Percentiles rank a stretch among this genome's conserved stretches.
These are phyloP conservation scores for Adiantum capillusveneris DNA, from an alignment of 75 land plant genomes.

Conservation along the genomic window DNA sequence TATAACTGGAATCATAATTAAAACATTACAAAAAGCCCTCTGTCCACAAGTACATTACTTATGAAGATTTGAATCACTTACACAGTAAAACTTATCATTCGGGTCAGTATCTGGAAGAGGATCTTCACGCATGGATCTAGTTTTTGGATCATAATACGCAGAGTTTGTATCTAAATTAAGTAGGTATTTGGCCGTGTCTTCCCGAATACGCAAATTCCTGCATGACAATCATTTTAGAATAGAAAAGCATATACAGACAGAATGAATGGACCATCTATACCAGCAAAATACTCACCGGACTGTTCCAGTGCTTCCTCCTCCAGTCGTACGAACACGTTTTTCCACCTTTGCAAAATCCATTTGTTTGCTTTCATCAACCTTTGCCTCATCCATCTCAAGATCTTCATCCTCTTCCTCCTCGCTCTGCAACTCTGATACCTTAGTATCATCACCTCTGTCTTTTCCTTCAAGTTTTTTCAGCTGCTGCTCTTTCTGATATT, in stretches of 20 bases:
- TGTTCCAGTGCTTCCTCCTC: slow-evolving; percentile 47
- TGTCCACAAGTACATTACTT: too few relatives aligned
- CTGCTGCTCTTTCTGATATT: slow-evolving; percentile 42
- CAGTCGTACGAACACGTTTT: slow-evolving; percentile 46
- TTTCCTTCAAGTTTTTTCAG: slow-evolving; percentile 35
- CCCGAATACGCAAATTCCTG: slow-evolving; percentile 44
- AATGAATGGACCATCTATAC: too few relatives aligned
- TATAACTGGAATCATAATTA: too few relatives aligned
- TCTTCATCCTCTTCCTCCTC: slow-evolving; percentile 36
- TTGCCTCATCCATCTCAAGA: slow-evolving; percentile 39
- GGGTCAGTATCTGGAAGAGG: slow-evolving; percentile 43
- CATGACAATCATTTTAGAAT: too few relatives aligned
- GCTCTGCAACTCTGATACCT: slow-evolving; percentile 10
- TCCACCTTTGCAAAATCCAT: slow-evolving; percentile 49
- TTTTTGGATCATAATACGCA: slow-evolving; percentile 45
- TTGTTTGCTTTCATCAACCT: slow-evolving; percentile 42
- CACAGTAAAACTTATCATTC: slow-evolving; percentile 42
- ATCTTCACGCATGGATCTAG: slow-evolving; percentile 46
- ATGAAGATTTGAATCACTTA: background rate
- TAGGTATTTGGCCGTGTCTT: slow-evolving; percentile 36
- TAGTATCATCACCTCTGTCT: slow-evolving; percentile 9
- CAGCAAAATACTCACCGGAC: slow-evolving; percentile 14
- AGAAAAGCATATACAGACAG: background rate
- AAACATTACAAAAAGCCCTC: too few relatives aligned
- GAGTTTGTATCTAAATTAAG: slow-evolving; percentile 41